Conservation (phyloP, 176 grass and related monocot genomes). For the Rhynchospora tenuis region DNA sequence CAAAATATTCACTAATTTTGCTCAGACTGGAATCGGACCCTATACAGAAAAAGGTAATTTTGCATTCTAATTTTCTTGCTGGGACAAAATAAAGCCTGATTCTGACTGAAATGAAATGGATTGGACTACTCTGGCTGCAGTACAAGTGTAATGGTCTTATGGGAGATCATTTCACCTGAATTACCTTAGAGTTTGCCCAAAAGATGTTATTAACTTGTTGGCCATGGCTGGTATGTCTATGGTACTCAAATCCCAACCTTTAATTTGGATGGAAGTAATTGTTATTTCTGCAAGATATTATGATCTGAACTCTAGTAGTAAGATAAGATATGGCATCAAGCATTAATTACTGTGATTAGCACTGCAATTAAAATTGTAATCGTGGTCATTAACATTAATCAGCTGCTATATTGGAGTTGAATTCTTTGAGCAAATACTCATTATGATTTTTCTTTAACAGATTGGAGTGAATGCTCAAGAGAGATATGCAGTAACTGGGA, state of each 20-base stretch:
- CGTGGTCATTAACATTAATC: background rate
- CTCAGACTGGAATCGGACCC: background rate
- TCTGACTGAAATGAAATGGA: background rate
- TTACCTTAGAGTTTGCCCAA: background rate
- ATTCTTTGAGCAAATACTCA: background rate
- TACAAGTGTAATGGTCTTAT: background rate
- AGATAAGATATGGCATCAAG: background rate
- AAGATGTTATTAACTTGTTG: background rate
- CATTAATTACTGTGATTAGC: background rate
- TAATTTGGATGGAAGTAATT: background rate
- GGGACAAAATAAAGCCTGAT: background rate
- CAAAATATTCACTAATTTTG: background rate
- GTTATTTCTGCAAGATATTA: background rate
- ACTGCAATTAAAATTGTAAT: background rate
- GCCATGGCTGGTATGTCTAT: background rate
- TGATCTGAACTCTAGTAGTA: background rate
- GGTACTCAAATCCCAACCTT: background rate
- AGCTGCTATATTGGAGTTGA: background rate
- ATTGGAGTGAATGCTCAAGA: background rate
- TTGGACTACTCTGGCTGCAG: background rate
- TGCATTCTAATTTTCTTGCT: background rate
- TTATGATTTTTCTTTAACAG: slow-evolving; percentile 6
- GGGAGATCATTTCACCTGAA: background rate
- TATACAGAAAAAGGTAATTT: background rate
- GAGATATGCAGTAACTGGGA: background rate